Conservation (phyloP, 177 flowering plant species). For the Tripterygium wilfordii region DNA sequence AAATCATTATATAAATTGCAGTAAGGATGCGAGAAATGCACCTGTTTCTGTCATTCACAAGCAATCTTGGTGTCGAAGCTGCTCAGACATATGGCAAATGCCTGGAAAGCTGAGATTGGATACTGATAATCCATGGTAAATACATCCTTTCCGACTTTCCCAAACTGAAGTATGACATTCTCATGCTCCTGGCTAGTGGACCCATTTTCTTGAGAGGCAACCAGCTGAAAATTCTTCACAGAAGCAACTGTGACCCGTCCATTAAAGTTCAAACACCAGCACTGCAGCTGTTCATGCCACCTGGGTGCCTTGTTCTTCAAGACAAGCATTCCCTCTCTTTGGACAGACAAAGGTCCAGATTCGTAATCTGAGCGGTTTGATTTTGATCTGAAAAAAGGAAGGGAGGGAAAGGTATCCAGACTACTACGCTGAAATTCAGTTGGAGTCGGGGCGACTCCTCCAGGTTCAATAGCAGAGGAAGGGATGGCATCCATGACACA, state of each 20-base stretch:
- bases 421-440: slow-evolving; percentile 44
- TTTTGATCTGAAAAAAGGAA: slow-evolving; percentile 57
- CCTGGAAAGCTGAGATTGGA: slow-evolving; percentile 71
- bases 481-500: slow-evolving; percentile 72
- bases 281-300: slow-evolving; percentile 83
- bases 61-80: slow-evolving; percentile 72
- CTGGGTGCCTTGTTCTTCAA: slow-evolving; percentile 66
- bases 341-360: slow-evolving; percentile 20
- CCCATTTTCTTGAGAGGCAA: slow-evolving; percentile 48
- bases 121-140: slow-evolving; percentile 73
- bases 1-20: too few species aligned
- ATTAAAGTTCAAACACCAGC: slow-evolving; percentile 78
- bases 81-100: slow-evolving; percentile 67
- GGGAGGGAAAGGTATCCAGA: slow-evolving; percentile 43
- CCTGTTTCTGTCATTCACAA: slow-evolving; percentile 38
- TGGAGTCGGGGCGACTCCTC: slow-evolving; percentile 62
- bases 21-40: too few species aligned
- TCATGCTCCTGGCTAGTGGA: slow-evolving; percentile 39
- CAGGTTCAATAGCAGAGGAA: slow-evolving; percentile 47
- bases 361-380: slow-evolving; percentile 28
- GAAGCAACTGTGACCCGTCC: slow-evolving; percentile 82
- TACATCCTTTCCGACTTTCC: slow-evolving; percentile 62
- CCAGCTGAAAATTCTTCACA: slow-evolving; percentile 77
- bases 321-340: slow-evolving; percentile 29
- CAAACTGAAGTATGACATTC: slow-evolving; percentile 58